These are phyloP conservation scores for Talaromyces trachyspermus DNA, from an alignment of 495 filamentous ascomycete species.

Conservation along the genomic window DNA sequence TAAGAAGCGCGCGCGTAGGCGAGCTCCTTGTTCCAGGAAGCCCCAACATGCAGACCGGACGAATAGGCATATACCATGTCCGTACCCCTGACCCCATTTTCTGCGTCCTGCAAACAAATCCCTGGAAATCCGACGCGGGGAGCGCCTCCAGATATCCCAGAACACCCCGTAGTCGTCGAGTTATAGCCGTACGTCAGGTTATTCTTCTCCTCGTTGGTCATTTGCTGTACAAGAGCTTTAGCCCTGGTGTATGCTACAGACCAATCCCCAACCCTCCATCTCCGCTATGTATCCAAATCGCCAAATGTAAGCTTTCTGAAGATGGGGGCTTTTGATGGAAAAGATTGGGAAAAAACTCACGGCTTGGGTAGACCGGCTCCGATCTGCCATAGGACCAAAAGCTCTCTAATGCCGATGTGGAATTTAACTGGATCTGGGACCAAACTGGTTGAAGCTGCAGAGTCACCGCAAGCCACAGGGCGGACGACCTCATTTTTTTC, in stretches of 20 bases:
- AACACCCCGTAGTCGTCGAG: slow-evolving; percentile 38
- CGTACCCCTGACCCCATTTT: slow-evolving; percentile 50
- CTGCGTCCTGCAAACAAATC: slow-evolving; percentile 57
- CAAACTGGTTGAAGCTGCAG: too few species aligned
- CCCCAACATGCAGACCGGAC: slow-evolving; percentile 50
- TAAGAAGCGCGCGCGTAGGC: slow-evolving; percentile 37
- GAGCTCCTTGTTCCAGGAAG: slow-evolving; percentile 49
- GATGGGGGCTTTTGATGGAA: background rate
- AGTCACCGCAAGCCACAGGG: too few species aligned
- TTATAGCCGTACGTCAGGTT: slow-evolving; percentile 38
- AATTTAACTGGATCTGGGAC: too few species aligned
- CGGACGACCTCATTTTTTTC: too few species aligned
- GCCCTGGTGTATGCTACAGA: slow-evolving; percentile 42
- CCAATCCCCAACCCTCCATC: slow-evolving; percentile 24
- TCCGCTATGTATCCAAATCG: background rate
- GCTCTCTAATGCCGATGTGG: too few species aligned
- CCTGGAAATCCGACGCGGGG: slow-evolving; percentile 52
- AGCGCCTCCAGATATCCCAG: slow-evolving; percentile 43
- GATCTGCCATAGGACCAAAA: slow-evolving; percentile 57
- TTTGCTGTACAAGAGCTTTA: slow-evolving; percentile 41
- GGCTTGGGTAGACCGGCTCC: slow-evolving; percentile 48
- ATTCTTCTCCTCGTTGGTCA: slow-evolving; percentile 55
- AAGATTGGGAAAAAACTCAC: slow-evolving; percentile 16
- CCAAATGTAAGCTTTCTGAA: background rate
- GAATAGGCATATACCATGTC: slow-evolving; percentile 56